These are phyloP conservation scores for Phialocephala subalpina DNA, from an alignment of 2,329 filamentous ascomycete genomes.

Conservation along the genomic window DNA sequence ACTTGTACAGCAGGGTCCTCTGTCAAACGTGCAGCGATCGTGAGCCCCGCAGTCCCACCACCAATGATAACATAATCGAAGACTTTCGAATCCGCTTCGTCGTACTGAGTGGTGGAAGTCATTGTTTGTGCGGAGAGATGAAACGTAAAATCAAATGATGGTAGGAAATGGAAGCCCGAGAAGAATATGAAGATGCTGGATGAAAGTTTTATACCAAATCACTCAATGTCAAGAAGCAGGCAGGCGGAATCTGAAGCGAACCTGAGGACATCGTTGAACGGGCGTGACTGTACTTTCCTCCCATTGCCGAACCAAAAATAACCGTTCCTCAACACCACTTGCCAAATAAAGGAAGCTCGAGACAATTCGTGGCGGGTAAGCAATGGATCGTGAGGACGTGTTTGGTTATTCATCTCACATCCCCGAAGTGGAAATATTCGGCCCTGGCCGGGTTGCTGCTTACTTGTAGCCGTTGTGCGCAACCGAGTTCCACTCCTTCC, in stretches of 20 bases:
- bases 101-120: neutral
- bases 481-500: neutral
- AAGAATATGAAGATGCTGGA: neutral
- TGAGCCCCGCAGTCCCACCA: conserved; percentile 45
- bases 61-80: conserved; percentile 52
- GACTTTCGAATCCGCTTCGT: conserved; percentile 5
- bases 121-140: neutral
- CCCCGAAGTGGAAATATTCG: neutral
- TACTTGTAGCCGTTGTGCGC: neutral
- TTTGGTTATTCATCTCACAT: neutral
- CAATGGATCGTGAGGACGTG: neutral
- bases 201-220: neutral
- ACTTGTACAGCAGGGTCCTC: conserved; percentile 48
- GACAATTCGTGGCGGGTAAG: neutral
- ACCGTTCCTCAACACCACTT: neutral
- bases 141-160: neutral
- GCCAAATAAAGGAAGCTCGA: neutral
- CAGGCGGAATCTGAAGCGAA: neutral
- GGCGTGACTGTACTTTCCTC: neutral
- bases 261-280: neutral
- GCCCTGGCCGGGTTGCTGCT: neutral
- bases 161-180: neutral
- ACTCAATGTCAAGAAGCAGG: neutral
- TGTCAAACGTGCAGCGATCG: conserved; percentile 49
- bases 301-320: neutral